Base-by-base conservation (phyloP, 176 grass and related monocot genomes). In the Pontederia paniculata region DNA sequence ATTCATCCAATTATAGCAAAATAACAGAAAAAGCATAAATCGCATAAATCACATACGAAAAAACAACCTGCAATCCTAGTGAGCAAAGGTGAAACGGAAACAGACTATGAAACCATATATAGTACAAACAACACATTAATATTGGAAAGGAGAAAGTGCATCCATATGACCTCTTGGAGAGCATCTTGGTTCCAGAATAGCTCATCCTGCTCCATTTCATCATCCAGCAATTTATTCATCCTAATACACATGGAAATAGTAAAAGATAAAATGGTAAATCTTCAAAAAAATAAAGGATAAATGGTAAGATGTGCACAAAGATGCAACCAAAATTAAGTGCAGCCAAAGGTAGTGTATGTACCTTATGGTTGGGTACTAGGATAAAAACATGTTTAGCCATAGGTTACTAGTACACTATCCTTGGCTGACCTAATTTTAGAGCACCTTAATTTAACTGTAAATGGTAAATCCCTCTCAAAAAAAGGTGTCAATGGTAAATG, bases 181-280 rank as follows among this genome's bases (percentile, higher is more conserved):
- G 91, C 86, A 1, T 79, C 83, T 44, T 97, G 91, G 44, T 74
- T 89, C 91, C 91, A 89, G 66, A 96, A 96, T 2, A 58, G 18
- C 12, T 96, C 91, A 13, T 89, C 91, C 23, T 81, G 65, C 69
- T 97, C 86, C 17, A 79, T 1, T 60, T 89, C 83, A 42, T 84
- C 82, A 69, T 97, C 80, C 57, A 97, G 42, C 5, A 90, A 79
- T 65, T 84, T 97, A 47, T 71, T 84, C 76, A 97, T 97, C 64
- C 91, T 97, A 80, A 46, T 23, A 60, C 57, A 73, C 23, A 49
- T 47, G 42, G 55, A 28, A 58, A 21, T 11, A 4, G 49, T 47
- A 60, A 70, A 23, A 42, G 16, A 63, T 23, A 17, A 55, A 13
- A 21, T 10, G 14, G 23, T 23, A 31, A 57, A 13, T 43, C 13